Evolutionary conservation across 345 rosid species (phyloP).

Genomic region (Hypericum androsaemum): DNA sequence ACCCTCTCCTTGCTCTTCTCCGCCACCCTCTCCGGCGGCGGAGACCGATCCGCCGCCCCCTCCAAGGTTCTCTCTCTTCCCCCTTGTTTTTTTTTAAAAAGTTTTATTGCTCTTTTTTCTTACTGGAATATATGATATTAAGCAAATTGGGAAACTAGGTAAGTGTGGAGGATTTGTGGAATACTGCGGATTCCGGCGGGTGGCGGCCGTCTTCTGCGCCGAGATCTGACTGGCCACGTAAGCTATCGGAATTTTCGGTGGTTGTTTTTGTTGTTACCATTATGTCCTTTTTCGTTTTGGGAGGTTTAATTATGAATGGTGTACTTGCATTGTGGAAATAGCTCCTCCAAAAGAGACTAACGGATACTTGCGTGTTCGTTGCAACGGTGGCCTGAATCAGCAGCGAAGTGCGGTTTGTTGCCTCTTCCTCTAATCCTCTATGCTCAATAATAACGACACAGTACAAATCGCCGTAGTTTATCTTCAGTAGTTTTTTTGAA

Average conservation of each 20-base stretch:
- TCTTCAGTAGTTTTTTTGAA: too few species aligned
- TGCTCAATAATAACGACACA: too few species aligned
- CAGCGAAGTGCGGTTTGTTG: conserved; percentile 90
- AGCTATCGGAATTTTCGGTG: too few species aligned
- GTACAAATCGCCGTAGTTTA: too few species aligned
- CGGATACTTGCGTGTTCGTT: conserved; percentile 94
- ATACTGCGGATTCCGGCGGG: conserved; percentile 67
- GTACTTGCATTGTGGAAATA: conserved; percentile 27
- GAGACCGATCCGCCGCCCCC: conserved; percentile 30
- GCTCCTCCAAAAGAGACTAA: conserved; percentile 78
- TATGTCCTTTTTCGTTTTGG: too few species aligned
- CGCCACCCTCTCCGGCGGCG: conserved; percentile 31
- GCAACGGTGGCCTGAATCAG: conserved; percentile 97
- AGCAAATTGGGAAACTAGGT: conserved; percentile 28
- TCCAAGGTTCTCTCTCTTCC: conserved; percentile 6
- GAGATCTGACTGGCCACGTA: conserved; percentile 87
- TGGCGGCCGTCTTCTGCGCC: conserved; percentile 99
- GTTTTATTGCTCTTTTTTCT: too few species aligned
- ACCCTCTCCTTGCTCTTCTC: conserved; percentile 58
- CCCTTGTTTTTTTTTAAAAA: too few species aligned
- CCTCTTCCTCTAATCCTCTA: background rate
- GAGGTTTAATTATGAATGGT: conserved; percentile 3
- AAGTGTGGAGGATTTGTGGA: conserved; percentile 76
- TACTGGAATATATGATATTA: too few species aligned
- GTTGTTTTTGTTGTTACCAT: conserved; percentile 15